A percentile compares a stretch with the other conserved stretches of the same genome.
Conservation (phyloP, 352 stramenopile species). For the Globisporangium camurandrum region DNA sequence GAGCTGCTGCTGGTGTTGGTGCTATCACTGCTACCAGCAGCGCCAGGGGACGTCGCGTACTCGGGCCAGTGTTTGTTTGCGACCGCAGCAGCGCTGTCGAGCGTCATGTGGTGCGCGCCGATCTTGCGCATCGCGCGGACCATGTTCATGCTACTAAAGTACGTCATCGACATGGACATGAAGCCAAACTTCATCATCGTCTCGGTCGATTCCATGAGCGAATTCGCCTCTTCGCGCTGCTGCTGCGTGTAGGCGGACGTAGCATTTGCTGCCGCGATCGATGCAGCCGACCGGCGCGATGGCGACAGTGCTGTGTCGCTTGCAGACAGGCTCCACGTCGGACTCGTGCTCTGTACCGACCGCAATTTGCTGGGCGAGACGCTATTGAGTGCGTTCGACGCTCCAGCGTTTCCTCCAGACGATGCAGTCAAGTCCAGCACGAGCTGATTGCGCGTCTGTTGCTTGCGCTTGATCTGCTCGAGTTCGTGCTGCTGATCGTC, state of each 20-base stretch:
- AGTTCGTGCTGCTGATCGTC: constrained; percentile 93
- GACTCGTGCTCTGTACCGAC: neutral
- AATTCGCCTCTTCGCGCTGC: constrained; percentile 85
- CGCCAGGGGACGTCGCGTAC: constrained; percentile 16
- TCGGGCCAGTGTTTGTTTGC: constrained; percentile 60
- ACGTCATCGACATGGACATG: constrained; percentile 97
- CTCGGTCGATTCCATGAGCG: constrained; percentile 94
- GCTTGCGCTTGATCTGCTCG: constrained; percentile 53
- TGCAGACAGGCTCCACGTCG: constrained; percentile 6
- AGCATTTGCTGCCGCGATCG: constrained; percentile 10
- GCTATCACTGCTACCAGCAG: neutral
- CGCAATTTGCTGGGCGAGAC: neutral
- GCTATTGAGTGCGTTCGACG: neutral
- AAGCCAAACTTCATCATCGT: constrained; percentile 99
- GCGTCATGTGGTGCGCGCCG: constrained; percentile 86
- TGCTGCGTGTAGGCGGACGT: constrained; percentile 46
- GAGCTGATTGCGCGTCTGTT: constrained; percentile 39
- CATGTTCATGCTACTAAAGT: constrained; percentile 97
- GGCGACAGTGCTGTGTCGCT: neutral
- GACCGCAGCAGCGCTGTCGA: constrained; percentile 65
- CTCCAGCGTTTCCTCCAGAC: neutral
- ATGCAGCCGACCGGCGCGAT: neutral
- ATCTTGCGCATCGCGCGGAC: constrained; percentile 95
- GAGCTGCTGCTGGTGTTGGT: constrained; percentile 1
- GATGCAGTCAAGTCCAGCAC: constrained; percentile 35